Percentiles rank a stretch among this genome's conserved stretches.
Evolutionary conservation across 2,329 filamentous ascomycete species (phyloP).

Genomic region (Cytospora leucostoma): DNA sequence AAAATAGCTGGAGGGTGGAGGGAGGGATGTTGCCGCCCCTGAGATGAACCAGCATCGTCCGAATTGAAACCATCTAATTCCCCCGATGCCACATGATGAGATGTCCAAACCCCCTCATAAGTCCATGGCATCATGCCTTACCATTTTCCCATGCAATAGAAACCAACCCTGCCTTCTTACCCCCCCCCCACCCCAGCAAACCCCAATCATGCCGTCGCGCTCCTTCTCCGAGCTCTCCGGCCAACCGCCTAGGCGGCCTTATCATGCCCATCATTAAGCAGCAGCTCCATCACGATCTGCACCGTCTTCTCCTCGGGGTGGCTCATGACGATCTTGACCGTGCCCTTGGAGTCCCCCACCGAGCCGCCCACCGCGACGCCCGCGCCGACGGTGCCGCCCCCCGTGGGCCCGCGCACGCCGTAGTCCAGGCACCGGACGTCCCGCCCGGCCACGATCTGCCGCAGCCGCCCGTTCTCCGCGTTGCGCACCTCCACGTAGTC

Average conservation of each 20-base stretch:
- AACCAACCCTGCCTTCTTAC: background rate
- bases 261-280: constrained; percentile 85
- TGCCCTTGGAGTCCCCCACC: constrained; percentile 60
- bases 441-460: constrained; percentile 90
- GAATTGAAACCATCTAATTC: background rate
- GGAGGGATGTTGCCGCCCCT: background rate
- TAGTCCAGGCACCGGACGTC: constrained; percentile 92
- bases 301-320: constrained; percentile 75
- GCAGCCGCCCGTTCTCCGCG: constrained; percentile 87
- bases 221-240: constrained; percentile 3
- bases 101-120: background rate
- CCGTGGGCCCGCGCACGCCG: constrained; percentile 66
- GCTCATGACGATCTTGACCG: constrained; percentile 92
- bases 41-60: constrained; percentile 12
- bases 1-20: background rate
- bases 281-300: constrained; percentile 88
- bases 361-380: constrained; percentile 14
- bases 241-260: constrained; percentile 34
- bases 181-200: no score
- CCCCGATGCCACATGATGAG: background rate
- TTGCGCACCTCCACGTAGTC: constrained; percentile 98
- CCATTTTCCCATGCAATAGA: background rate
- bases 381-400: constrained; percentile 38
- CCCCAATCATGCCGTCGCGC: background rate
- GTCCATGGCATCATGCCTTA: constrained; percentile 11